phyloP scores from a whole-genome alignment of 1,284 basidiomycete species.

The Papiliotrema nemorosa region DNA sequence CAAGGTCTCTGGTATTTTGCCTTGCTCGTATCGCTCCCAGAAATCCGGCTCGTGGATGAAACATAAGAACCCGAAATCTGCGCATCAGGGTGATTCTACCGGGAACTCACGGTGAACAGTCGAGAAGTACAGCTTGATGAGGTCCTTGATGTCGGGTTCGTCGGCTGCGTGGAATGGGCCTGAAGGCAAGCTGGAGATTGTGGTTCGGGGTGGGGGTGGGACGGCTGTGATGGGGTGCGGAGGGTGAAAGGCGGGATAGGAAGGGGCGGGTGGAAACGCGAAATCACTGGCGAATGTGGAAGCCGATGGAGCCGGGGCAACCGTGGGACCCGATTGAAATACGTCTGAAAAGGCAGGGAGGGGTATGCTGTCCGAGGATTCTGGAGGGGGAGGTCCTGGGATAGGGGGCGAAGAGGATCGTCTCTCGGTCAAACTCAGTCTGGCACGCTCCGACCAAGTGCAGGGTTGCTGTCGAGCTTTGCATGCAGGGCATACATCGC shows the following conservation, averaged over 20 bases:
- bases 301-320: neutral
- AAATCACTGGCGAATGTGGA: no score
- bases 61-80: slow-evolving; percentile 15
- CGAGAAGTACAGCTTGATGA: slow-evolving; percentile 10
- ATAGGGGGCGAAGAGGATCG: neutral
- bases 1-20: slow-evolving; percentile 3
- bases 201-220: neutral
- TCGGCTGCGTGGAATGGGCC: neutral
- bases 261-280: no score
- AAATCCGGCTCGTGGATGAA: slow-evolving; percentile 17
- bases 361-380: neutral
- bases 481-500: slow-evolving; percentile 1
- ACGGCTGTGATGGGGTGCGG: no score
- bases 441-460: neutral
- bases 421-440: no score
- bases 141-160: slow-evolving; percentile 2
- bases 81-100: neutral
- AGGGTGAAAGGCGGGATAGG: no score
- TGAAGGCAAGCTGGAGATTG: no score
- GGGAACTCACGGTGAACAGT: slow-evolving; percentile 12
- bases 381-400: neutral
- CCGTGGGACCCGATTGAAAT: neutral
- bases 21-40: slow-evolving; percentile 10
- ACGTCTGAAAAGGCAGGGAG: neutral
- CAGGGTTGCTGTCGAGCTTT: neutral